Base-by-base conservation (phyloP, 305 asterid genomes). In the Fraxinus latifolia region DNA sequence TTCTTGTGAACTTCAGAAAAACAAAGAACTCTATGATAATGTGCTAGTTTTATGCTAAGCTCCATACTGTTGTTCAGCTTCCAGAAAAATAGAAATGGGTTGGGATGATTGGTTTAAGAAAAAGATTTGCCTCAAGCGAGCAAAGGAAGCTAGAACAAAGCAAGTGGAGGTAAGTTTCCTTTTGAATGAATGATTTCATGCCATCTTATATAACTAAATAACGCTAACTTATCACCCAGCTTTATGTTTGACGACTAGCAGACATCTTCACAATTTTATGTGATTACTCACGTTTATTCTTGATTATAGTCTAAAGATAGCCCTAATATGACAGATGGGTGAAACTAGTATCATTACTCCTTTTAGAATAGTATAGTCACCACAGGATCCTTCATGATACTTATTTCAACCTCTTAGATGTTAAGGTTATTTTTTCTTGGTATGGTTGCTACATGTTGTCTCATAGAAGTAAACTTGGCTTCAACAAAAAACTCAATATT, bases 101-200 rank as follows among this genome's bases (percentile, higher is more conserved):
- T 83, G 89, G 47, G 87, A 90, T 44, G 78, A 77, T 83, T 91
- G 97, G 88, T 87, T 93, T 84, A 91, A 89, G 83, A 81, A 80
- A 32, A 79, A 87, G 23, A 84, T 88, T 71, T 44, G 88, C 73
- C 87, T 86, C 62, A 91, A 78, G 86, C 85, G 84, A 79, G 73
- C 82, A 17, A 93, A 90, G 89, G 71, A 68, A 76, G 77, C 78
- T 8, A 82, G 79, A 79, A 82, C 83, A 1, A 90, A 82, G 76
- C 85, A 88, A 23, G 8, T 65, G 79, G 84, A 90, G 87, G 91
- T 84, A 81, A 77, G 23, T 60, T 58, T 62, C 53, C 23, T 27
- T 55, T 44, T n/a, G 53, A 37, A 65, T 21, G 68, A 80, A 62
- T 62, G 72, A 62, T 62, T 62, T 21, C 33, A 23, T 62, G n/a